phyloP scores from a whole-genome alignment of 305 asterid genomes.

The Plantago coronopus region DNA sequence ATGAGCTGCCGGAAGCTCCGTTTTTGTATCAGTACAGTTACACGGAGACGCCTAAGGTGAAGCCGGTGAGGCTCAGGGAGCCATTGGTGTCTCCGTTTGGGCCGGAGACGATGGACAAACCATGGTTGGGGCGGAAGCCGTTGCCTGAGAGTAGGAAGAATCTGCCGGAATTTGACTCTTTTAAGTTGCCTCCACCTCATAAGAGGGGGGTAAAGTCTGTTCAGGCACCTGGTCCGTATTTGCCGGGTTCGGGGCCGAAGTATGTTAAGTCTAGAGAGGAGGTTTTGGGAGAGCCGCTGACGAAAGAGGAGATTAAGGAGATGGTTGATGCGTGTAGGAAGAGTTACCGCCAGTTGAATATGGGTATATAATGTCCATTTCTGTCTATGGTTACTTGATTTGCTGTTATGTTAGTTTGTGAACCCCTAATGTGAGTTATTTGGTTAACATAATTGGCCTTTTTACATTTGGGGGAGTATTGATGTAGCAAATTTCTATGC shows the following conservation, averaged over 20 bases:
- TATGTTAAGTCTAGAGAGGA: conserved; percentile 65
- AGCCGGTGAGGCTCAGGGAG: conserved; percentile 75
- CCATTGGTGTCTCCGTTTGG: conserved; percentile 87
- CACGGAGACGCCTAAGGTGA: conserved; percentile 86
- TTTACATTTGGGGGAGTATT: background rate
- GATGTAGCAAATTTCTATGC: too few relatives aligned
- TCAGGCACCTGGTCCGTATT: conserved; percentile 86
- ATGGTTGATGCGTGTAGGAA: conserved; percentile 52
- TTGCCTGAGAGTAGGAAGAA: conserved; percentile 71
- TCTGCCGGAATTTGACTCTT: conserved; percentile 81
- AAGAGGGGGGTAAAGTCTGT: conserved; percentile 93
- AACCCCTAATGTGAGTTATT: too few relatives aligned
- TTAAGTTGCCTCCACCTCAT: conserved; percentile 70
- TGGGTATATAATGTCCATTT: conserved; percentile 38
- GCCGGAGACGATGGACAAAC: conserved; percentile 67
- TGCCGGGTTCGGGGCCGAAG: conserved; percentile 79
- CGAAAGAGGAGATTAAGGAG: conserved; percentile 58
- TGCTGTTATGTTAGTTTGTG: background rate
- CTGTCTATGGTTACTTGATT: background rate
- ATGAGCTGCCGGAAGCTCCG: conserved; percentile 75
- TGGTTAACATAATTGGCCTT: too few relatives aligned
- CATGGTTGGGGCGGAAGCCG: conserved; percentile 87
- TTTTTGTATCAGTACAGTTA: conserved; percentile 87
- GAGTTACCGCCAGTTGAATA: conserved; percentile 62
- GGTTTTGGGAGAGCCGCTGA: conserved; percentile 73